phyloP scores from a whole-genome alignment of 2,329 filamentous ascomycete species.

The Hypoxylon sp. region DNA sequence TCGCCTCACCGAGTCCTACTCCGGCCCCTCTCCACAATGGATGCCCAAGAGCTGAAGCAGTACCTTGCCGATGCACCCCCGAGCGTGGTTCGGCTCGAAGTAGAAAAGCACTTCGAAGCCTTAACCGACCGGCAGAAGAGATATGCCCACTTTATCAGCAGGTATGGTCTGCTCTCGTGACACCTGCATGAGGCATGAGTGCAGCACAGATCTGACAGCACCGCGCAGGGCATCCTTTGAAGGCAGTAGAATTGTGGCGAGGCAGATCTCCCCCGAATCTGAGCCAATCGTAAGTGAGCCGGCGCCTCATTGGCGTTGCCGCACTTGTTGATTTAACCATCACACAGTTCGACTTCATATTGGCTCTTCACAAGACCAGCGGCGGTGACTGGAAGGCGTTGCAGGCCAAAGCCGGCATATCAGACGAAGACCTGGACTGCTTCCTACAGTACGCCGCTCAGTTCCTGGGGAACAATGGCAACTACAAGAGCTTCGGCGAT shows the following conservation, averaged over 20 bases:
- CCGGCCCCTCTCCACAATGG: conserved; percentile 55
- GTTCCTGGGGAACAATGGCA: conserved; percentile 81
- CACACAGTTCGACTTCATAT: conserved; percentile 74
- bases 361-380: conserved; percentile 71
- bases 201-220: conserved; percentile 9
- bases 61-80: conserved; percentile 93
- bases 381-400: conserved; percentile 76
- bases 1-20: conserved; percentile 6
- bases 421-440: conserved; percentile 67
- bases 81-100: conserved; percentile 84
- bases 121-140: conserved; percentile 79
- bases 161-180: conserved; percentile 54
- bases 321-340: conserved; percentile 25
- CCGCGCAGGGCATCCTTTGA: conserved; percentile 73
- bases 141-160: conserved; percentile 90
- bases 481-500: conserved; percentile 89
- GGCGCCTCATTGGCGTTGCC: neutral
- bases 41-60: conserved; percentile 69
- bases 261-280: conserved; percentile 83
- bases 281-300: conserved; percentile 64
- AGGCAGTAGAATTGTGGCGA: conserved; percentile 79
- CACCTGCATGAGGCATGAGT: neutral
- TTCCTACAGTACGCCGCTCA: conserved; percentile 82
- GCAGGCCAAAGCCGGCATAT: conserved; percentile 69
- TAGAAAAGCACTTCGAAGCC: conserved; percentile 90